Base-by-base conservation (phyloP, 257 asterid species). In the Apocynum venetum region DNA sequence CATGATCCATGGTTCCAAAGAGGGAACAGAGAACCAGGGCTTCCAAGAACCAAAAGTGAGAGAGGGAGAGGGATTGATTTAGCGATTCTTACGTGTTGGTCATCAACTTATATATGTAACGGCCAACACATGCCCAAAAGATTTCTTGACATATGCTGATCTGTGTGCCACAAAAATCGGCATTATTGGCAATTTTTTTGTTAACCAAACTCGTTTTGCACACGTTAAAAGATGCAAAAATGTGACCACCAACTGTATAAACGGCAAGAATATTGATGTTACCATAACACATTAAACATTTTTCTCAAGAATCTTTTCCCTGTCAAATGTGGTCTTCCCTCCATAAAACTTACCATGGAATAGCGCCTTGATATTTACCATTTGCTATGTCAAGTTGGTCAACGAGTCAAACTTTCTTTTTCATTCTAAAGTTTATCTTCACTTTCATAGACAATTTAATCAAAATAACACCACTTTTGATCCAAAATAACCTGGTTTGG, bases 1-100 rank as follows among this genome's bases (percentile, higher is more conserved):
- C 80, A 72, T 76, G 79, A 78, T 83, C 89, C 96, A 92, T 90
- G 91, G 92, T 85, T 89, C 89, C 91, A 79, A 43, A 80, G 80
- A 83, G 86, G 73, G 87, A 80, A 78, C 82, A 76, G 64, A 76
- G 61, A 74, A 82, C 74, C 78, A 53, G 79, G 82, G 79, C 74
- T 76, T 89, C 90, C 86, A 79, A 88, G 90, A 85, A 85, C 90
- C 88, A 83, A 83, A 46, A 64, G 46, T 72, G 73, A 81, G 77
- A 73, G 44, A 56, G 11, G 31, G 46, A 41, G 86, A 81, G 79
- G 76, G 43, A 71, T 48, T 82, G 49, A 72, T 82, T 73, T 81
- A 83, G 85, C 69, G 88, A 86, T 83, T 40, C 80, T 80, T 81
- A 55, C 40, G 57, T 44, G 75, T 76, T 72, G 38, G 8, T 68